Conservation (phyloP, 345 rosid genomes). For the Boechera divaricarpa region DNA sequence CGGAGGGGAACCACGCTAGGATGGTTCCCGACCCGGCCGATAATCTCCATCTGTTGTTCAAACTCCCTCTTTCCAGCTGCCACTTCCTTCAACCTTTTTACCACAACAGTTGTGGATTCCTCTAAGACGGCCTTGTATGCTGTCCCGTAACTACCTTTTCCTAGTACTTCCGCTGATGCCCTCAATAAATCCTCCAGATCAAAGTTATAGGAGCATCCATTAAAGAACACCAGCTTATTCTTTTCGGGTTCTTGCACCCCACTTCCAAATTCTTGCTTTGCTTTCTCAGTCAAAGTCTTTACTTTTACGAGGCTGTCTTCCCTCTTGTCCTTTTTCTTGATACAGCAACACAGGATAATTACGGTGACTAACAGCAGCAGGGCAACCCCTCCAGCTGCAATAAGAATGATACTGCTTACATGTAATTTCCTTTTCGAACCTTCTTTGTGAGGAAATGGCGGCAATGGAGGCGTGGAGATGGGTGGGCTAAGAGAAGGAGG, state of each 20-base stretch:
- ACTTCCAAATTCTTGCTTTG: constrained; percentile 76
- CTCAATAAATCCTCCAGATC: constrained; percentile 87
- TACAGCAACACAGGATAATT: constrained; percentile 59
- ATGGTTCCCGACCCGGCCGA: constrained; percentile 71
- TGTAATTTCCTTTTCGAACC: constrained; percentile 55
- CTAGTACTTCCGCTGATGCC: constrained; percentile 93
- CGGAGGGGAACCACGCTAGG: constrained; percentile 72
- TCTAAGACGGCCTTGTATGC: constrained; percentile 91
- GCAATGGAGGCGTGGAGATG: constrained; percentile 50
- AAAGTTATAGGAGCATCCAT: constrained; percentile 74
- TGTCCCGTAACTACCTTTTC: constrained; percentile 86
- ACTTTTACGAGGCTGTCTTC: constrained; percentile 52
- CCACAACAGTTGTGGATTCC: constrained; percentile 80
- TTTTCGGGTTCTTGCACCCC: constrained; percentile 81
- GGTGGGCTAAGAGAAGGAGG: constrained; percentile 60
- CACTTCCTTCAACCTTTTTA: constrained; percentile 85
- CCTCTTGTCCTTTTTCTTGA: constrained; percentile 63
- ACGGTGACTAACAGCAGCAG: constrained; percentile 48
- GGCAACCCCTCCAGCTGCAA: constrained; percentile 66
- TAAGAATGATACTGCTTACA: constrained; percentile 63
- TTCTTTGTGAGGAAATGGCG: constrained; percentile 50
- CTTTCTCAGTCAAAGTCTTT: constrained; percentile 71
- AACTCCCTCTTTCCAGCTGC: constrained; percentile 80
- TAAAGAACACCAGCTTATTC: constrained; percentile 86
- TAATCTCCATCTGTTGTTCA: constrained; percentile 91